phyloP scores from a whole-genome alignment of 371 early-diverging fungal species.

The Mucor racemosus region DNA sequence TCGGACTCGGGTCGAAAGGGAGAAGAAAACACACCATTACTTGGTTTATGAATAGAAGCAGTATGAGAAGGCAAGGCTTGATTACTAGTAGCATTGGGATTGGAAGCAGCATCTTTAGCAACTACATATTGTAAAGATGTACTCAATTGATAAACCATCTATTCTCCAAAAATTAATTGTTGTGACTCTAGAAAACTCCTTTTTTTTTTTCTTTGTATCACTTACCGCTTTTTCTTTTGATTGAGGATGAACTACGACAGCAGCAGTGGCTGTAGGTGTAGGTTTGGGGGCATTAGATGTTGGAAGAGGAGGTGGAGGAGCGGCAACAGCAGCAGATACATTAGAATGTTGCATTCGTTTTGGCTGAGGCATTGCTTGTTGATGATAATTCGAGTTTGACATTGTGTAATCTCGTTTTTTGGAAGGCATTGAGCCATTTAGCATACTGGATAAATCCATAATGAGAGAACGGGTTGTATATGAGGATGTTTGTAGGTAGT shows the following conservation, averaged over 20 bases:
- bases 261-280: not conserved
- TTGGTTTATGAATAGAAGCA: not conserved
- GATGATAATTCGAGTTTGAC: constrained; percentile 2
- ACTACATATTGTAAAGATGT: constrained; percentile 27
- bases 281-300: not conserved
- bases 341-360: not conserved
- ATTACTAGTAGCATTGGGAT: constrained; percentile 1
- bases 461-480: not conserved
- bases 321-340: not conserved
- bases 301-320: constrained; percentile 5
- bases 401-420: constrained; percentile 3
- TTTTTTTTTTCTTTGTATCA: not conserved
- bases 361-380: not conserved
- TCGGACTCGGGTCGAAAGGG: constrained; percentile 15
- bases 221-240: constrained; percentile 6
- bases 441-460: constrained; percentile 36
- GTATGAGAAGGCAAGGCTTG: not conserved
- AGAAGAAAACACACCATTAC: constrained; percentile 12
- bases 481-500: constrained; percentile 2
- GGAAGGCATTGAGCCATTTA: constrained; percentile 23
- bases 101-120: constrained; percentile 7
- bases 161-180: not conserved
- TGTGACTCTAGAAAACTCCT: not conserved
- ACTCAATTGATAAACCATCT: constrained; percentile 25
- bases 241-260: not conserved